Evolutionary conservation across 306 rosid species (phyloP).

Genomic region (Ceratonia siliqua): DNA sequence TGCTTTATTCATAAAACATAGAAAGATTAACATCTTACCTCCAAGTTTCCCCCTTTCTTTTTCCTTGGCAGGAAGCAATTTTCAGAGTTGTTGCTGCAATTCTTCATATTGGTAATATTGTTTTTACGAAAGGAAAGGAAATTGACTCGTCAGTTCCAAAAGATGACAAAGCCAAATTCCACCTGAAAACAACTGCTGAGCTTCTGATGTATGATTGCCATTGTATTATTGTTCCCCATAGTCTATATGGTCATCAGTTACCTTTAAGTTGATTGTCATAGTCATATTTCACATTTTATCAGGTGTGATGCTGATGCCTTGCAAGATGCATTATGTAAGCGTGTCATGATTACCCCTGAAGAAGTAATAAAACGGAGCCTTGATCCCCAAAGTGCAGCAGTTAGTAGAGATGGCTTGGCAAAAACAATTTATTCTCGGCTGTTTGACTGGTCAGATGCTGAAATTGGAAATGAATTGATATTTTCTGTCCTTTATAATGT

Average conservation of each 20-base stretch:
- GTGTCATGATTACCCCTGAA: constrained; percentile 99
- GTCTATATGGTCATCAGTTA: constrained; percentile 19
- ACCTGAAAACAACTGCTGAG: constrained; percentile 78
- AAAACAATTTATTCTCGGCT: constrained; percentile 91
- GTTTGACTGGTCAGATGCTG: constrained; percentile 80
- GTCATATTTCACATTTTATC: constrained; percentile 37
- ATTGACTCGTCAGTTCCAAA: constrained; percentile 90
- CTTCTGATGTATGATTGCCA: constrained; percentile 78
- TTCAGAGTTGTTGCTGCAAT: constrained; percentile 95
- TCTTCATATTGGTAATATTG: constrained; percentile 90
- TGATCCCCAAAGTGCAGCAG: constrained; percentile 91
- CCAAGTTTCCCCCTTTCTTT: constrained; percentile 23
- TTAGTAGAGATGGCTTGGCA: constrained; percentile 94
- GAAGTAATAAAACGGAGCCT: constrained; percentile 94
- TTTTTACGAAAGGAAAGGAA: constrained; percentile 82
- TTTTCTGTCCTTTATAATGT: constrained; percentile 18
- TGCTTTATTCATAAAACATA: constrained; percentile 19
- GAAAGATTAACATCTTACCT: constrained; percentile 39
- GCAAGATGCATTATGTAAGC: constrained; percentile 96
- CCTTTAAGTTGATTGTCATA: constrained; percentile 28
- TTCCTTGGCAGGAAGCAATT: constrained; percentile 80
- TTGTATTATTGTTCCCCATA: constrained; percentile 12
- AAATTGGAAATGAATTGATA: constrained; percentile 18
- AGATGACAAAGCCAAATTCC: constrained; percentile 87
- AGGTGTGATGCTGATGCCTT: constrained; percentile 79